phyloP scores from a whole-genome alignment of 208 protist species.

The Crithidia mellificae region DNA sequence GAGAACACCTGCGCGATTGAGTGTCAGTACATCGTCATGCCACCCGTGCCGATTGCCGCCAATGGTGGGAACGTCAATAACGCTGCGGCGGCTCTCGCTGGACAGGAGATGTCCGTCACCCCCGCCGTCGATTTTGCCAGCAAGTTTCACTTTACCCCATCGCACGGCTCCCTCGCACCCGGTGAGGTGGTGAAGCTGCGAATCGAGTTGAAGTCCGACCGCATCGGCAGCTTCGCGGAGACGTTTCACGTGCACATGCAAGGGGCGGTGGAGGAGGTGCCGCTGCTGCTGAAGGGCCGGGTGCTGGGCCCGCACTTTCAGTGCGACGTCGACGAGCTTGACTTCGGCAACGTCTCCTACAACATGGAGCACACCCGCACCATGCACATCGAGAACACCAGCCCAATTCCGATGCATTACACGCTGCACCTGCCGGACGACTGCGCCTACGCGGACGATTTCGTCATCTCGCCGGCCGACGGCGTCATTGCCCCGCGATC shows the following conservation, averaged over 20 bases:
- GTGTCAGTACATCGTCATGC: constrained; percentile 82
- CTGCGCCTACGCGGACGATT: constrained; percentile 53
- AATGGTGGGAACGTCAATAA: too few relatives aligned
- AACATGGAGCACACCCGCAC: constrained; percentile 80
- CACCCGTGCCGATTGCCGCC: constrained; percentile 18
- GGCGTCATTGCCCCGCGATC: constrained; percentile 71
- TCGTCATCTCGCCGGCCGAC: constrained; percentile 67
- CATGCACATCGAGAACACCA: constrained; percentile 92
- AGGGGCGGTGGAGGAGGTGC: constrained; percentile 74
- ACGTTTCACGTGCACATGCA: constrained; percentile 87
- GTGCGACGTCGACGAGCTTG: constrained; percentile 88
- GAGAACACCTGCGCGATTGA: constrained; percentile 92
- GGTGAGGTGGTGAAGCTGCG: constrained; percentile 61
- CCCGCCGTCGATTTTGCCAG: constrained; percentile 23
- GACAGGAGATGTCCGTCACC: neutral
- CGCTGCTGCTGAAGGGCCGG: constrained; percentile 83
- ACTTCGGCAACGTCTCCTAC: constrained; percentile 94
- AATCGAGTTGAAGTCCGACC: constrained; percentile 81
- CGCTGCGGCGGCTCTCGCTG: neutral
- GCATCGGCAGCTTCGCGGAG: constrained; percentile 90
- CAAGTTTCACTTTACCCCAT: constrained; percentile 85
- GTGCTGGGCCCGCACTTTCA: constrained; percentile 94
- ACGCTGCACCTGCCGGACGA: constrained; percentile 73
- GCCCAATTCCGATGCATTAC: constrained; percentile 93
- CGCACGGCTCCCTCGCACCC: constrained; percentile 70